phyloP scores from a whole-genome alignment of 2,329 filamentous ascomycete species.

The Xylaria sp. region DNA sequence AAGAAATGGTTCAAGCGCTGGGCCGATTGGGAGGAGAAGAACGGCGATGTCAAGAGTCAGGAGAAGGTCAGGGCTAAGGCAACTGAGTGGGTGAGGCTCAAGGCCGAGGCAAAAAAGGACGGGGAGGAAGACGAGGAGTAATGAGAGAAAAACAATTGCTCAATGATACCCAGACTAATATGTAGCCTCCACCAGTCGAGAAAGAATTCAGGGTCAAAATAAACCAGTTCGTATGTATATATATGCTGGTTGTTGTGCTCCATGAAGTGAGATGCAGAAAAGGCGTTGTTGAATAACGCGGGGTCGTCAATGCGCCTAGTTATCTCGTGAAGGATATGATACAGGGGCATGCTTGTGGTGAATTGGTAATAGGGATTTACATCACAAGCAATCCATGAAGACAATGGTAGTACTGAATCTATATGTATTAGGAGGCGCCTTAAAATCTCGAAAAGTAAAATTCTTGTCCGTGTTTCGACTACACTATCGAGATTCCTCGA shows the following conservation, averaged over 20 bases:
- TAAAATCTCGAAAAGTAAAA: background rate
- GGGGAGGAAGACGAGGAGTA: conserved; percentile 49
- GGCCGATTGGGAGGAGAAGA: conserved; percentile 85
- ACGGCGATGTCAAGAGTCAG: conserved; percentile 74
- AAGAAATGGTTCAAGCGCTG: conserved; percentile 92
- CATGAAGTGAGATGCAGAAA: conserved; percentile 6
- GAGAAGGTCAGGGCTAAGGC: conserved; percentile 77
- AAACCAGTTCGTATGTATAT: conserved; percentile 3
- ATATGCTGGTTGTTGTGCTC: background rate
- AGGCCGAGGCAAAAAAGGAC: conserved; percentile 52
- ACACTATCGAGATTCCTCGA: background rate
- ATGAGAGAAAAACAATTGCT: conserved; percentile 1
- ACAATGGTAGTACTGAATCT: background rate
- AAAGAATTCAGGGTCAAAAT: background rate
- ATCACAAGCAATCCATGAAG: background rate
- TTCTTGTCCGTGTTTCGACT: conserved; percentile 3
- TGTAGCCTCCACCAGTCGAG: conserved; percentile 1
- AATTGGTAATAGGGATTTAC: background rate
- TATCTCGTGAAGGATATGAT: background rate
- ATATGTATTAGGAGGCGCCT: background rate
- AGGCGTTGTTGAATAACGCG: background rate
- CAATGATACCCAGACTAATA: conserved; percentile 26
- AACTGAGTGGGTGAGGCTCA: conserved; percentile 72
- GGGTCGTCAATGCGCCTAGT: too few species aligned
- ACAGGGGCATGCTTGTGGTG: background rate